Conservation (phyloP, 768 basidiomycete species). For the Mycena epipterygia region DNA sequence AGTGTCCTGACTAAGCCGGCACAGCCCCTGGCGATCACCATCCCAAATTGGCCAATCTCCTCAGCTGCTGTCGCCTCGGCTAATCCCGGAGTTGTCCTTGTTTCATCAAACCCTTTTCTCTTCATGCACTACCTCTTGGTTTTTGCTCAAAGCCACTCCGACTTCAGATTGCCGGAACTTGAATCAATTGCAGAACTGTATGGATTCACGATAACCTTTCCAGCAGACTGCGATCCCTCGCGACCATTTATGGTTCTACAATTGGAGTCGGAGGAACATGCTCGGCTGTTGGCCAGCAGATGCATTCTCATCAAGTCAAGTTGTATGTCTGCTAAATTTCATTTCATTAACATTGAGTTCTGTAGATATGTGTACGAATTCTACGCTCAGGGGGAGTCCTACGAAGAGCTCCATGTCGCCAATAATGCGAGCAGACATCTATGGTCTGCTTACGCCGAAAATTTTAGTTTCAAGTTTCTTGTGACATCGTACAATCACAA, state of each 20-base stretch:
- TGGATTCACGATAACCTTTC: slow-evolving; percentile 70
- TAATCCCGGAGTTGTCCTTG: too few species aligned
- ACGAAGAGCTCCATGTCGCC: slow-evolving; percentile 75
- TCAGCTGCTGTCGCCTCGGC: too few species aligned
- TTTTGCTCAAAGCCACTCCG: slow-evolving; percentile 85
- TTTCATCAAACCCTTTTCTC: too few species aligned
- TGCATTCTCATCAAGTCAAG: slow-evolving; percentile 87
- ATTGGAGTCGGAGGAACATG: slow-evolving; percentile 81
- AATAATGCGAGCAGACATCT: slow-evolving; percentile 58
- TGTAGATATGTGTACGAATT: slow-evolving; percentile 83
- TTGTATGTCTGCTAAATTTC: slow-evolving; percentile 6
- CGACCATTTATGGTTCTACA: slow-evolving; percentile 83
- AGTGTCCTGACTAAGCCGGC: too few species aligned
- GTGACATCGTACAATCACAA: slow-evolving; percentile 83
- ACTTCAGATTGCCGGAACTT: slow-evolving; percentile 90
- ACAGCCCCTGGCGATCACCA: too few species aligned
- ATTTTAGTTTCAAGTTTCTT: slow-evolving; percentile 86
- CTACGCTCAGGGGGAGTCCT: slow-evolving; percentile 78
- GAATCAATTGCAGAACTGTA: slow-evolving; percentile 81
- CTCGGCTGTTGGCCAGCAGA: slow-evolving; percentile 76
- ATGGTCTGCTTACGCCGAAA: slow-evolving; percentile 71
- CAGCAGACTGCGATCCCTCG: slow-evolving; percentile 63
- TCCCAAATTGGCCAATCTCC: too few species aligned
- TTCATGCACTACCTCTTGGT: slow-evolving; percentile 69
- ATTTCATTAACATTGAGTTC: slow-evolving; percentile 14